phyloP scores from a whole-genome alignment of 768 basidiomycete species.

The Mycena vulgaris region DNA sequence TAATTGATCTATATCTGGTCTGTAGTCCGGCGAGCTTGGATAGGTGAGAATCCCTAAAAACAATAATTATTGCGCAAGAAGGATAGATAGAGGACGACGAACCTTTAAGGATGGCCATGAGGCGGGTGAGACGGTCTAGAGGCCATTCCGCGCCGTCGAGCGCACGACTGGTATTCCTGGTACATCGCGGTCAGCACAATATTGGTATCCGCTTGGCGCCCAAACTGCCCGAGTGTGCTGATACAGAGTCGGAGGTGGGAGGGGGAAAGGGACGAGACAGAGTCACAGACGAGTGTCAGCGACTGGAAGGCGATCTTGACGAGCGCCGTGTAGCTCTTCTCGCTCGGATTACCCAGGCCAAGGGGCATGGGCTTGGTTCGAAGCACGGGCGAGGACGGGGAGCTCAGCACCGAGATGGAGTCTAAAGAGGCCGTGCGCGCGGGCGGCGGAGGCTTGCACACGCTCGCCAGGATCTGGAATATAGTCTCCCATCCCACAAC shows the following conservation, averaged over 20 bases:
- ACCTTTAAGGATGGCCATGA: conserved; percentile 89
- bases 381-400: conserved; percentile 57
- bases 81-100: conserved; percentile 22
- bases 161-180: conserved; percentile 64
- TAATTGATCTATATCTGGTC: conserved; percentile 88
- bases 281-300: conserved; percentile 94
- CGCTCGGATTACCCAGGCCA: conserved; percentile 70
- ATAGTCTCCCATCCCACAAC: conserved; percentile 95
- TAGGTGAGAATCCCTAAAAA: conserved; percentile 82
- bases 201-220: conserved; percentile 94
- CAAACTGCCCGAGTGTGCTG: conserved; percentile 91
- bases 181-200: conserved; percentile 89
- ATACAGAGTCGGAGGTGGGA: conserved; percentile 92
- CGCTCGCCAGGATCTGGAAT: conserved; percentile 92
- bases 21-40: conserved; percentile 85
- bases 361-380: conserved; percentile 59
- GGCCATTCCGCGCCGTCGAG: conserved; percentile 75
- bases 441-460: conserved; percentile 74
- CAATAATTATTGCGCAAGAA: background rate
- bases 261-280: conserved; percentile 84
- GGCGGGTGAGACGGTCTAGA: conserved; percentile 70
- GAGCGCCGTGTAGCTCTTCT: conserved; percentile 80
- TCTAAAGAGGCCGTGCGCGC: conserved; percentile 56
- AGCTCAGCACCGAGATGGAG: conserved; percentile 56
- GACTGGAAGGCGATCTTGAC: conserved; percentile 97